Conservation (phyloP, 805 yeast genomes). For the Metschnikowia baotianmanensis region DNA sequence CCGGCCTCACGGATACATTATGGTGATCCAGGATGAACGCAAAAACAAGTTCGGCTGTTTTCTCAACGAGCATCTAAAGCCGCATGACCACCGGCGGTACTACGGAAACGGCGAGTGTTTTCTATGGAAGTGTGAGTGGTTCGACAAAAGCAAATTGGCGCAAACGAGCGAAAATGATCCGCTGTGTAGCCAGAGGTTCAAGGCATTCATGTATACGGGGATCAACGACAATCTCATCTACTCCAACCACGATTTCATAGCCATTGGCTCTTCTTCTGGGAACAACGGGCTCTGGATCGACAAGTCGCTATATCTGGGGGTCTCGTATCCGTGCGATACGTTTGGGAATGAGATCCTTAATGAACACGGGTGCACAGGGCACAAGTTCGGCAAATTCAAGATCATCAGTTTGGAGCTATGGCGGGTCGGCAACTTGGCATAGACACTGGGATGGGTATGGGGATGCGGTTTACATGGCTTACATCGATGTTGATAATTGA, state of each 20-base stretch:
- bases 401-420: constrained; percentile 82
- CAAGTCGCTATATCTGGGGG: constrained; percentile 69
- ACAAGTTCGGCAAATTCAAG: constrained; percentile 55
- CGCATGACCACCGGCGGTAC: constrained; percentile 69
- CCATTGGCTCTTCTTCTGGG: constrained; percentile 92
- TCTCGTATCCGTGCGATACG: constrained; percentile 73
- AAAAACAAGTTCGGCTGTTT: constrained; percentile 76
- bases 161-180: constrained; percentile 12
- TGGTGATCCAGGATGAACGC: constrained; percentile 65
- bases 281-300: constrained; percentile 91
- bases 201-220: constrained; percentile 87
- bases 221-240: constrained; percentile 81
- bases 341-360: constrained; percentile 83
- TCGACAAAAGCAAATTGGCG: constrained; percentile 16
- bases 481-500: background rate
- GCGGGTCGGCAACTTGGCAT: constrained; percentile 54
- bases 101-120: constrained; percentile 96
- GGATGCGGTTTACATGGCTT: background rate
- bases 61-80: constrained; percentile 67
- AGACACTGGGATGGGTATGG: background rate
- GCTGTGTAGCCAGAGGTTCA: constrained; percentile 40
- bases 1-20: constrained; percentile 63
- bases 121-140: constrained; percentile 73
- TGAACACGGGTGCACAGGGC: constrained; percentile 19
- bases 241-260: constrained; percentile 71